A percentile compares a stretch with the other conserved stretches of the same genome.
Conservation (phyloP, 805 yeast genomes). For the Cyberlindnera saturnus region DNA sequence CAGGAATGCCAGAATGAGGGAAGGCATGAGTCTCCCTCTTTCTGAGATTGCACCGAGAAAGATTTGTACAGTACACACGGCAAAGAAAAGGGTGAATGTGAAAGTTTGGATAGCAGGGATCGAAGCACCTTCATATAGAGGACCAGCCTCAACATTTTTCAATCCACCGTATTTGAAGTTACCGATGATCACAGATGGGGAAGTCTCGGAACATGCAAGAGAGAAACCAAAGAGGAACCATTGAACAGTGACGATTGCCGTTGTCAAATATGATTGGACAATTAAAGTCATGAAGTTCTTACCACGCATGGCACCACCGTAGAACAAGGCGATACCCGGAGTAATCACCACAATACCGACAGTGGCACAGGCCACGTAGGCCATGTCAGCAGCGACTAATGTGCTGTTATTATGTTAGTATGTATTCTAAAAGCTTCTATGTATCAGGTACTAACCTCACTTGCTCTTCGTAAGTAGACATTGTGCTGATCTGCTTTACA, state of each 20-base stretch:
- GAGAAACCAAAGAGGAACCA: conserved; percentile 99
- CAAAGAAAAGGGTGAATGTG: conserved; percentile 87
- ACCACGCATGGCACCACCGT: conserved; percentile 62
- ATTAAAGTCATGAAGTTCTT: conserved; percentile 75
- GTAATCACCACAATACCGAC: conserved; percentile 67
- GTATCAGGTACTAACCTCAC: background rate
- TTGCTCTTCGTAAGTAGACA: conserved; percentile 1
- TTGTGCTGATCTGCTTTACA: background rate
- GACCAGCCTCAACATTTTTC: conserved; percentile 60
- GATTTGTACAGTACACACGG: conserved; percentile 85
- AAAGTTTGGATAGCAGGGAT: conserved; percentile 47
- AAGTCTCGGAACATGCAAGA: conserved; percentile 70
- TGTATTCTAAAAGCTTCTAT: background rate
- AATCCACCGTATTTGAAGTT: conserved; percentile 77
- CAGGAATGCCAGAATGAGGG: conserved; percentile 67
- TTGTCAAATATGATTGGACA: conserved; percentile 65
- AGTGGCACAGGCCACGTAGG: conserved; percentile 31
- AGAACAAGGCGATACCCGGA: conserved; percentile 88
- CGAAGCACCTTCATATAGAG: conserved; percentile 62
- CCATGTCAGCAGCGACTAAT: conserved; percentile 41
- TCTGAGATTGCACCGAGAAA: conserved; percentile 89
- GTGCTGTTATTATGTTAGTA: conserved; percentile 17
- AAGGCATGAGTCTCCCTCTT: conserved; percentile 83
- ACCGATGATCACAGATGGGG: conserved; percentile 70
- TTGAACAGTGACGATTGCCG: conserved; percentile 69